Evolutionary conservation across 1,139 yeast genomes (phyloP), one percentile per base, ranked within the genome.

Genomic region (Suhomyces ambrosiae): DNA sequence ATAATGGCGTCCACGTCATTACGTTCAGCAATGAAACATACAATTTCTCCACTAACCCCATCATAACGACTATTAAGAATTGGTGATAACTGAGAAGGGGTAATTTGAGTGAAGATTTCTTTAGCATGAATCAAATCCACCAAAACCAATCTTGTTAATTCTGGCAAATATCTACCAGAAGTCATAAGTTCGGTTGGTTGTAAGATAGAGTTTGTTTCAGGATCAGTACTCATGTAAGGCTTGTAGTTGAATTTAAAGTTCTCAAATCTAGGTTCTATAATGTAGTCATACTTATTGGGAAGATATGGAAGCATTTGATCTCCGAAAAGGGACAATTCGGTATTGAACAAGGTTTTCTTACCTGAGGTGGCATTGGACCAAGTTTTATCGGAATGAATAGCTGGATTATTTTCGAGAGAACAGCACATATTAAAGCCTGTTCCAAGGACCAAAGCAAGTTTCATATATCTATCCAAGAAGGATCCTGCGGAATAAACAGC

Each of bases 101-200:
- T 31, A n/a, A 56, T 49, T 27, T 47, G 37, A 19, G 33, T 33
- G 38, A 74, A 71, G 8, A 75, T 39, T 42, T 65, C 70, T 5
- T 54, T 47, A 5, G 46, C 44, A 2, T 56, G 54, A 24, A 64
- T 51, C 46, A 70, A 50, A 31, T 68, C 73, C 21, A 62, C 50
- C 27, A 76, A 38, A 3, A 66, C 66, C 38, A 73, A 56, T 32
- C 83, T 59, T 5, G 73, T 58, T 40, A 77, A 54, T 49, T 79
- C 84, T 8, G 80, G 77, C 36, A 79, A 61, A 53, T 79, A 79
- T 47, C 83, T 60, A 1, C 83, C 84, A 33, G 79, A 65, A 25
- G 79, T 68, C 64, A 76, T 60, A 41, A 74, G 59, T 51, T 79
- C 84, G 30, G 70, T 57, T 2, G 84, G 84, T 52, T 79, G 83